phyloP scores from a whole-genome alignment of 179 eudicot species.

The Beta corolliflora region DNA sequence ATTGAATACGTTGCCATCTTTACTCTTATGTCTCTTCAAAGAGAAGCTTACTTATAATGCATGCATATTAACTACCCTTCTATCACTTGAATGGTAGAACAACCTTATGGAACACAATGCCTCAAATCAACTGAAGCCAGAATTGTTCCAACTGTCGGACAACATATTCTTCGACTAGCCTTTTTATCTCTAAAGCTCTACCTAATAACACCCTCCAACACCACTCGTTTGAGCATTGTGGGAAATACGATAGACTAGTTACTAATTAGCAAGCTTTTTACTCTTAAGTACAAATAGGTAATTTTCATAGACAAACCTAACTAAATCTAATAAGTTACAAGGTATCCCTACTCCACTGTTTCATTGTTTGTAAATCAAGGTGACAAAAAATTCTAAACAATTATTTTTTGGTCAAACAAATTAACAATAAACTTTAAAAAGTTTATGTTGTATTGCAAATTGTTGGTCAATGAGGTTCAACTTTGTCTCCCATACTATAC shows the following conservation, averaged over 20 bases:
- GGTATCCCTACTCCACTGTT: too few species aligned
- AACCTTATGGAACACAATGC: neutral
- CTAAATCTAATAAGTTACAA: too few species aligned
- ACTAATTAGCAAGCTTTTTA: neutral
- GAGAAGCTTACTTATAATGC: neutral
- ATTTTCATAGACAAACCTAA: neutral
- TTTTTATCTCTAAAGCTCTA: neutral
- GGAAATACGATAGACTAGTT: too few species aligned
- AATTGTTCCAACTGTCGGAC: conserved; percentile 12
- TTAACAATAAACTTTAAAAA: too few species aligned
- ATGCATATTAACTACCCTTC: conserved; percentile 1
- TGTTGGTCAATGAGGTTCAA: too few species aligned
- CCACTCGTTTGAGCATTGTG: conserved; percentile 11
- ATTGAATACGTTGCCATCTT: neutral
- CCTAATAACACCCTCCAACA: neutral
- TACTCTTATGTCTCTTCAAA: neutral
- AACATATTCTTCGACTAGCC: neutral
- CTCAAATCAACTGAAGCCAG: neutral
- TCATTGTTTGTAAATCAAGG: too few species aligned
- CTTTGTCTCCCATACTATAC: too few species aligned
- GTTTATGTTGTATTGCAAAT: too few species aligned
- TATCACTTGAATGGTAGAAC: conserved; percentile 3
- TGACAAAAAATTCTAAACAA: too few species aligned
- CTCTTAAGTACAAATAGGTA: neutral
- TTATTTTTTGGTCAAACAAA: too few species aligned